Evolutionary conservation across 306 rosid genomes (phyloP).

Genomic region (Citrullus mucosospermus): DNA sequence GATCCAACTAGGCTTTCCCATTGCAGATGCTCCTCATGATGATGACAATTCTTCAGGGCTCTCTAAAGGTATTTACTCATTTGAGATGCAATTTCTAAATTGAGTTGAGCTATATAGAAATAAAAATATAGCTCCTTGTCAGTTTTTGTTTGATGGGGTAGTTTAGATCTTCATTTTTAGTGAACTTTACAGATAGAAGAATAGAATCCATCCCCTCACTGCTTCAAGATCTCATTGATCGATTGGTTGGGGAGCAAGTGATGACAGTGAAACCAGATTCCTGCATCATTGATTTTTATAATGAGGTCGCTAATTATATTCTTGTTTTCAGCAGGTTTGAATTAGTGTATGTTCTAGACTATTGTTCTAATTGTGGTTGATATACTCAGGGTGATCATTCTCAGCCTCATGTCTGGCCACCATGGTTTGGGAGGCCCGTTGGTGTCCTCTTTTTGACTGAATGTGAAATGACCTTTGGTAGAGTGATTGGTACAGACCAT

Average conservation of each 20-base stretch:
- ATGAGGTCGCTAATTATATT: conserved; percentile 46
- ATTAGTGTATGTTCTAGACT: not conserved
- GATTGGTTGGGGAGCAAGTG: conserved; percentile 42
- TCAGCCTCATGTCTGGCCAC: conserved; percentile 63
- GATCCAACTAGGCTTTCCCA: conserved; percentile 63
- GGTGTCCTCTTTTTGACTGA: conserved; percentile 60
- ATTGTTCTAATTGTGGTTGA: conserved; percentile 15
- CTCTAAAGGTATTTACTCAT: conserved; percentile 44
- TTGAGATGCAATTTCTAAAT: not conserved
- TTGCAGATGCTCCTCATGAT: conserved; percentile 50
- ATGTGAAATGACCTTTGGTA: conserved; percentile 85
- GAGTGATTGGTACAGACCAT: conserved; percentile 40
- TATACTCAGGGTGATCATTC: conserved; percentile 82
- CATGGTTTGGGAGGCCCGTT: conserved; percentile 84
- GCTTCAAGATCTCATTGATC: conserved; percentile 66
- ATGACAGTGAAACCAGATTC: conserved; percentile 76
- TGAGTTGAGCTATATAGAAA: not conserved
- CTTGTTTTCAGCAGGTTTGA: not conserved
- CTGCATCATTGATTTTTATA: conserved; percentile 72
- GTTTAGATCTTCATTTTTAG: conserved; percentile 2
- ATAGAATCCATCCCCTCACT: conserved; percentile 66
- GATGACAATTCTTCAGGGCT: conserved; percentile 43
- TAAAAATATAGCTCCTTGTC: not conserved
- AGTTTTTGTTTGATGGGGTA: not conserved
- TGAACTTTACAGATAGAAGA: conserved; percentile 54